phyloP scores from a whole-genome alignment of 768 basidiomycete genomes.

The Suillus plorans region DNA sequence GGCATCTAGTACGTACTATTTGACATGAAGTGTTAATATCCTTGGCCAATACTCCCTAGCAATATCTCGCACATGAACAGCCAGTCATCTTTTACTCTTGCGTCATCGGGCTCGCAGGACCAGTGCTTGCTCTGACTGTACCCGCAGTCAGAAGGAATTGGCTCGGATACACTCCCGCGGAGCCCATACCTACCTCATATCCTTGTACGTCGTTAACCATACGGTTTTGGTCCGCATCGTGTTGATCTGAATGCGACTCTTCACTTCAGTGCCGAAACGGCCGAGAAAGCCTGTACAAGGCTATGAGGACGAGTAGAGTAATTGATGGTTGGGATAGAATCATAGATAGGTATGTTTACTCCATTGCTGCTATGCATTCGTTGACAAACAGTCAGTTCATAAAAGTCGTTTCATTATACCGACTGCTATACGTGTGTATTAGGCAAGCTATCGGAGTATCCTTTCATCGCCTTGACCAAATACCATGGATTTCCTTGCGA shows the following conservation, averaged over 20 bases:
- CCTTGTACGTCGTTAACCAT: slow-evolving; percentile 55
- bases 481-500: neutral
- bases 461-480: neutral
- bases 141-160: slow-evolving; percentile 73
- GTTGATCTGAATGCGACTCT: slow-evolving; percentile 4
- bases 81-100: slow-evolving; percentile 90
- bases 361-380: neutral
- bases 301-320: slow-evolving; percentile 62
- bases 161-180: slow-evolving; percentile 71
- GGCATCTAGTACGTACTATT: slow-evolving; percentile 25
- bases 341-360: slow-evolving; percentile 10
- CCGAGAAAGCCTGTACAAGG: slow-evolving; percentile 67
- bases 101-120: slow-evolving; percentile 72
- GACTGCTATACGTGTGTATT: neutral
- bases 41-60: slow-evolving; percentile 42
- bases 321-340: neutral
- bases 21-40: neutral
- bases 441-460: neutral
- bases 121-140: slow-evolving; percentile 66
- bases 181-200: slow-evolving; percentile 73
- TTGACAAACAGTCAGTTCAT: neutral
- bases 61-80: slow-evolving; percentile 88
- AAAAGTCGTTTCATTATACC: neutral
- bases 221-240: neutral
- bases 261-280: slow-evolving; percentile 62